Evolutionary conservation across 257 asterid species (phyloP), one percentile per base, ranked within the genome.

Genomic region (Salvia hispanica): DNA sequence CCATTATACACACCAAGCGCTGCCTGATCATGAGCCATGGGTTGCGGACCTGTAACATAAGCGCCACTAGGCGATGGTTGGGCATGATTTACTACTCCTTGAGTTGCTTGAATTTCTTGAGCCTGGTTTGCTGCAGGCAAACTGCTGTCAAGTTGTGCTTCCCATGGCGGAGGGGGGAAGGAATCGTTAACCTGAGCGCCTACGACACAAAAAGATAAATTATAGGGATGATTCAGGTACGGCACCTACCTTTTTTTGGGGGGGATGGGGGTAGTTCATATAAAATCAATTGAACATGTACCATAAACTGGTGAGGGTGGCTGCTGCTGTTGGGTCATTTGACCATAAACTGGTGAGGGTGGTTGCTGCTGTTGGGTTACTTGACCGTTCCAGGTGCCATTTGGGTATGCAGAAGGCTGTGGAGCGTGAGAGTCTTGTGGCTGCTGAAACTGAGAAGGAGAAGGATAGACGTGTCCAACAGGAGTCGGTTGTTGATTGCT

Each of bases 121-220:
- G 80, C 79, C 55, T 79, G 91, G 75, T 73, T 74, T 40, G 67
- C 72, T 18, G 77, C 42, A 16, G 79, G 76, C 62, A 76, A 75
- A 73, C 76, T 64, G 56, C 50, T 74, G 31, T 90, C 96, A 8
- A 78, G 52, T 72, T 86, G 90, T 37, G 82, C 86, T 78, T 93
- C 98, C 98, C 98, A 93, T 11, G 98, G 98, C 25, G 97, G 98
- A 34, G 95, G 97, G 57, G 98, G 98, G 43, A 90, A 58, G 3
- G 90, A 66, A 57, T 72, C 76, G 18, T 82, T 75, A 60, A 78
- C 76, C 71, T 83, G 82, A 66, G 73, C 81, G 36, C 91, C 96
- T 88, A 70, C 12, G 70, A 62, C 68, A 57, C 59, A 53, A 56
- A 71, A 55, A 72, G 4, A 10, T 2, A 14, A 50, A 5, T 42